Evolutionary conservation across 495 filamentous ascomycete species (phyloP).

Genomic region (Neurospora intermedia): DNA sequence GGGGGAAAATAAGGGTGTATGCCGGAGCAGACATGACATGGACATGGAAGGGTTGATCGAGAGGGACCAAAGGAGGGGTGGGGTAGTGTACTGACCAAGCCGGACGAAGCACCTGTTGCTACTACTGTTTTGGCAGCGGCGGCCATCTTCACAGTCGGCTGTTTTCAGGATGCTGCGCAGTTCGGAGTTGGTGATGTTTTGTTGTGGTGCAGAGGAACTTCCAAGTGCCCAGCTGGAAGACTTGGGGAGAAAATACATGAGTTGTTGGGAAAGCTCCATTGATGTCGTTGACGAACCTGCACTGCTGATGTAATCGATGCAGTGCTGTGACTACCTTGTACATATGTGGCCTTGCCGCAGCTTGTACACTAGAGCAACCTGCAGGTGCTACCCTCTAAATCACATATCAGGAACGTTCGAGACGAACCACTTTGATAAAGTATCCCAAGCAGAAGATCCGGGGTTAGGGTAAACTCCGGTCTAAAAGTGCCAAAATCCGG

Average conservation of each 20-base stretch:
- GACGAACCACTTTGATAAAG: background rate
- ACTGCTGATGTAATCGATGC: background rate
- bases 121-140: conserved; percentile 31
- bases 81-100: conserved; percentile 22
- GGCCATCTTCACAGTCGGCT: conserved; percentile 15
- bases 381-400: background rate
- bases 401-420: background rate
- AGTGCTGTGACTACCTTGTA: background rate
- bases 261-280: background rate
- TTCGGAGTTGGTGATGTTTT: background rate
- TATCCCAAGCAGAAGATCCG: background rate
- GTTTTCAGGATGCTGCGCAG: background rate
- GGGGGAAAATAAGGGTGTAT: background rate
- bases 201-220: background rate
- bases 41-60: background rate
- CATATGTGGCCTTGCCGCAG: background rate
- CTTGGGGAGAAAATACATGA: background rate
- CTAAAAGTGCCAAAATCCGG: background rate
- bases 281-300: background rate
- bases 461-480: background rate
- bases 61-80: too few relatives aligned
- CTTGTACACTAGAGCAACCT: background rate
- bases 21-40: background rate
- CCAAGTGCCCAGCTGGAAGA: background rate
- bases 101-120: conserved; percentile 34